phyloP scores from a whole-genome alignment of 306 rosid genomes.

The Cicer judaicum region DNA sequence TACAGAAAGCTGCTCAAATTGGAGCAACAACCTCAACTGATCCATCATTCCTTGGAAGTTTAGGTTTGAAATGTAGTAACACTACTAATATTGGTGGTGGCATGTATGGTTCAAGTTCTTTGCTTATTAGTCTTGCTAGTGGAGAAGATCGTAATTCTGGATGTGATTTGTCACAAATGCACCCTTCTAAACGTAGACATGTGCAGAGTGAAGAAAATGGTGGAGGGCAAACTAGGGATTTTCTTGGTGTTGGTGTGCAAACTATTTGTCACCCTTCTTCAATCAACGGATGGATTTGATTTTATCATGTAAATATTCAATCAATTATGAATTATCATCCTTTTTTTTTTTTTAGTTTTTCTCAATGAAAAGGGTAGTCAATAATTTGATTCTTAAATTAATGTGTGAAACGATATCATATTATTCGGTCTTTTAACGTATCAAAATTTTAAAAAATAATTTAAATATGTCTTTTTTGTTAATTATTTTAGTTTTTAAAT shows the following conservation, averaged over 20 bases:
- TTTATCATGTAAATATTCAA: conserved; percentile 10
- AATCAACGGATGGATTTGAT: conserved; percentile 76
- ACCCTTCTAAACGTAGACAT: conserved; percentile 70
- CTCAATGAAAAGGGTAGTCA: background rate
- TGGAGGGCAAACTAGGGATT: conserved; percentile 84
- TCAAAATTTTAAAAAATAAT: no score
- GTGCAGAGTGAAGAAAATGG: conserved; percentile 53
- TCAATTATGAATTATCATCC: conserved; percentile 31
- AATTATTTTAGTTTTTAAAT: no score
- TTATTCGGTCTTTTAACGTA: no score
- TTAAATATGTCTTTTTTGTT: no score
- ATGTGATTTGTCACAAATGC: conserved; percentile 56
- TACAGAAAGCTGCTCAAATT: conserved; percentile 85
- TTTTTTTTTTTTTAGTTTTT: background rate
- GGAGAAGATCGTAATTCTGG: conserved; percentile 51
- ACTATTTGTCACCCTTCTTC: conserved; percentile 73
- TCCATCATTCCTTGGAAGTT: conserved; percentile 64
- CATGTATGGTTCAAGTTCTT: conserved; percentile 53
- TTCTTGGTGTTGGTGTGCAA: conserved; percentile 85
- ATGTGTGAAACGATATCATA: no score
- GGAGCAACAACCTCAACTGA: conserved; percentile 71
- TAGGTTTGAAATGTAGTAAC: conserved; percentile 60
- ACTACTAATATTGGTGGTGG: conserved; percentile 48
- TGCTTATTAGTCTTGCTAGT: conserved; percentile 45
- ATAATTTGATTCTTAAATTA: no score